Evolutionary conservation across 495 filamentous ascomycete genomes (phyloP).

Genomic region (Cercophora scortea): DNA sequence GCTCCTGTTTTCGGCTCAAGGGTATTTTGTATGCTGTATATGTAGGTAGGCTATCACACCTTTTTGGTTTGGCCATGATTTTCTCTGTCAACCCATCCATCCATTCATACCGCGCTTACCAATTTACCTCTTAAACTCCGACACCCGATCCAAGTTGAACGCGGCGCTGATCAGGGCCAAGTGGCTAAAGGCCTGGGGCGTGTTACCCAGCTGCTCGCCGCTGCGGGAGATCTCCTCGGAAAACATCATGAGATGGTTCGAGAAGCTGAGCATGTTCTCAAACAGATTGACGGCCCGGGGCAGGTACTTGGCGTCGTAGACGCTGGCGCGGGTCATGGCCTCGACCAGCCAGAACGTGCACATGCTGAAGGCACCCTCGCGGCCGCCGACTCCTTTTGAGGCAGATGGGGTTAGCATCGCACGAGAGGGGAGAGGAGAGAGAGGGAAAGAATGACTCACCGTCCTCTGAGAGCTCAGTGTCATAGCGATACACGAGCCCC

Average conservation of each 20-base stretch:
- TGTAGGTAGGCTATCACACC: too few relatives aligned
- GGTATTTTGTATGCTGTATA: too few relatives aligned
- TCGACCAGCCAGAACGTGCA: conserved; percentile 74
- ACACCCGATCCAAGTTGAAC: conserved; percentile 56
- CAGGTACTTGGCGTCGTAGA: conserved; percentile 57
- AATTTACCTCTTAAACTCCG: conserved; percentile 18
- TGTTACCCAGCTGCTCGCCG: conserved; percentile 66
- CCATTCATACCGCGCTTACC: not conserved
- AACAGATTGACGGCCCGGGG: conserved; percentile 58
- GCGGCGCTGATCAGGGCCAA: conserved; percentile 63
- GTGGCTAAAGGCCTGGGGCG: conserved; percentile 68
- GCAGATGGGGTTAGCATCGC: too few relatives aligned
- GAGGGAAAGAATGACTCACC: too few relatives aligned
- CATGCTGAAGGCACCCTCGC: conserved; percentile 72
- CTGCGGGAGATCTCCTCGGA: conserved; percentile 64
- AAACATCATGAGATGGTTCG: conserved; percentile 68
- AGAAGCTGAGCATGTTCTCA: conserved; percentile 65
- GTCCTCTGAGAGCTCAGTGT: conserved; percentile 56
- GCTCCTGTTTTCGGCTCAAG: too few relatives aligned
- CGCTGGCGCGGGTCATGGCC: conserved; percentile 59
- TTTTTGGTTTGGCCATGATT: too few relatives aligned
- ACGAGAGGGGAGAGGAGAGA: too few relatives aligned
- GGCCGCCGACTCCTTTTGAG: conserved; percentile 55
- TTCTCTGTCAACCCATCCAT: too few relatives aligned
- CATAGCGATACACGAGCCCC: conserved; percentile 64